Conservation (phyloP, 768 basidiomycete genomes). For the Amylocystis lapponica region DNA sequence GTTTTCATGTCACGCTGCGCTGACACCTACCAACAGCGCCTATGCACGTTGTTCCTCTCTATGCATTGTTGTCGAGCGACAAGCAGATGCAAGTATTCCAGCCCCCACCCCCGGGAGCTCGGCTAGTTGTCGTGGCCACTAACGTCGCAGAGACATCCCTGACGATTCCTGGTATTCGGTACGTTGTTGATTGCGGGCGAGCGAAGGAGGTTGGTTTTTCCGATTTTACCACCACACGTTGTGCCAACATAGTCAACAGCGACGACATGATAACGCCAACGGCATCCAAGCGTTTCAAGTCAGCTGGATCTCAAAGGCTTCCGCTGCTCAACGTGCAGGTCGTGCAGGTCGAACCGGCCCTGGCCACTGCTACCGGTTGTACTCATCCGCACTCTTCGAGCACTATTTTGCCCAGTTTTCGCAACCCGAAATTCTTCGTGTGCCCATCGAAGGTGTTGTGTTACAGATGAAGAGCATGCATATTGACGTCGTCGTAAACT, state of each 20-base stretch:
- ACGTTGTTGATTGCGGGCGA: conserved; percentile 95
- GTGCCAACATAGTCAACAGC: conserved; percentile 34
- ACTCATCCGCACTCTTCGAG: conserved; percentile 93
- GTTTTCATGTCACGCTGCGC: conserved; percentile 3
- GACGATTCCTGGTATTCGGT: conserved; percentile 94
- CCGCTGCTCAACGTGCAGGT: conserved; percentile 89
- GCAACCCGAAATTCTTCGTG: conserved; percentile 87
- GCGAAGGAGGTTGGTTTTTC: conserved; percentile 73
- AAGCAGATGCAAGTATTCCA: conserved; percentile 94
- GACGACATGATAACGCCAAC: conserved; percentile 73
- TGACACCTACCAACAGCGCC: conserved; percentile 48
- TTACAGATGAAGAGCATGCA: conserved; percentile 99
- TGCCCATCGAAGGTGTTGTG: conserved; percentile 95
- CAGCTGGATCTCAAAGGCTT: conserved; percentile 93
- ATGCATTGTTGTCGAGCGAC: conserved; percentile 87
- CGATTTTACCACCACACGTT: not conserved
- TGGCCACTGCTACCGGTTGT: conserved; percentile 96
- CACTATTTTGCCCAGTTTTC: conserved; percentile 86
- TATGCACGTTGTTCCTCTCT: conserved; percentile 92
- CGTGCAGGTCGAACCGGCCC: conserved; percentile 97
- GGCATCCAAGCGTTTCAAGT: conserved; percentile 92
- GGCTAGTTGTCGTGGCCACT: conserved; percentile 91
- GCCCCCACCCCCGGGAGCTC: conserved; percentile 70
- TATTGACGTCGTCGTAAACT: conserved; percentile 93
- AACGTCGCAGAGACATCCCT: conserved; percentile 97